Percentiles rank a stretch among this genome's conserved stretches.
Conservation (phyloP, 495 filamentous ascomycete genomes). For the Hypoxylon intermedium region DNA sequence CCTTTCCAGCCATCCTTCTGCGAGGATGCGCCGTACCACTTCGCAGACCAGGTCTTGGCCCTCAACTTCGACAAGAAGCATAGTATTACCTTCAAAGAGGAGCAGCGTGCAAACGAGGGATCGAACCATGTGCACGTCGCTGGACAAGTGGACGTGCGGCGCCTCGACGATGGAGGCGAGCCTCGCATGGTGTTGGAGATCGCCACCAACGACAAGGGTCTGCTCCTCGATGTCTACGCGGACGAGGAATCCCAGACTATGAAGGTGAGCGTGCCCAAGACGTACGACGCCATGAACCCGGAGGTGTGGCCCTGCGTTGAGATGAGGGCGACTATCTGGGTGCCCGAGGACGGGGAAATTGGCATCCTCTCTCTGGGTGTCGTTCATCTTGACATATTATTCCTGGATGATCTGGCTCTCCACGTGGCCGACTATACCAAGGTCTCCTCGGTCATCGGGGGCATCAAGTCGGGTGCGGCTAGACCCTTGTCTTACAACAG, state of each 20-base stretch:
- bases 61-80: constrained; percentile 42
- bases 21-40: constrained; percentile 40
- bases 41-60: constrained; percentile 38
- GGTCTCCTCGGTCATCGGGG: constrained; percentile 40
- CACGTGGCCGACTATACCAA: constrained; percentile 31
- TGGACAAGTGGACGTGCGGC: constrained; percentile 51
- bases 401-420: constrained; percentile 51
- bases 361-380: constrained; percentile 35
- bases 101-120: constrained; percentile 22
- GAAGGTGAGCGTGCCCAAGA: constrained; percentile 42
- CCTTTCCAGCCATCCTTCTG: constrained; percentile 39
- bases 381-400: constrained; percentile 48
- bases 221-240: constrained; percentile 41
- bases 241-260: constrained; percentile 42
- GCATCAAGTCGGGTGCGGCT: constrained; percentile 34
- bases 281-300: constrained; percentile 33
- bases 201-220: constrained; percentile 45
- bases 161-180: constrained; percentile 30
- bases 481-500: constrained; percentile 17
- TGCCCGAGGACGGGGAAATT: constrained; percentile 45
- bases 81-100: constrained; percentile 40
- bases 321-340: constrained; percentile 51
- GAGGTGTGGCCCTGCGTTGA: constrained; percentile 46
- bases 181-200: constrained; percentile 49
- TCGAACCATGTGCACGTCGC: constrained; percentile 41